Evolutionary conservation across 1,139 yeast genomes (phyloP), one percentile per base, ranked within the genome.

Genomic region (Saccharomyces hybrid): DNA sequence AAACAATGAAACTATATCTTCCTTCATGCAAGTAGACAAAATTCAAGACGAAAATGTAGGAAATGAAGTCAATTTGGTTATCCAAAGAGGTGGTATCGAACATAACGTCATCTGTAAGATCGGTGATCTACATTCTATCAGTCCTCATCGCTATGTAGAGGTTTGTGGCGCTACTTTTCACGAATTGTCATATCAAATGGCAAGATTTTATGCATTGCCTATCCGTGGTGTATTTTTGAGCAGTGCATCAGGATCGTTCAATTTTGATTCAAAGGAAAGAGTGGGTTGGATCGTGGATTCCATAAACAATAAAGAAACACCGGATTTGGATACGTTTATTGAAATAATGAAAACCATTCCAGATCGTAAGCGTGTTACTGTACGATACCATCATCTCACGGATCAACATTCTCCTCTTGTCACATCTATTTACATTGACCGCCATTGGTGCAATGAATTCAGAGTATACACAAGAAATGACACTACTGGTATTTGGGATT

Each of bases 131-230:
- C 96, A 90, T 68, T 74, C 78, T 7, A 87, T 90, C 47, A 86
- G 96, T 0, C 97, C 97, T 44, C 81, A 81, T 63, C 76, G 88
- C 60, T 89, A 81, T 66, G 85, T 90, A 2, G 88, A 85, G 57
- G 93, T 86, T 7, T 85, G 88, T 49, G 97, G 97, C 52, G 96
- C 95, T 0, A 79, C 88, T 0, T 88, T 90, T 72, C 90, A 90
- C 67, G 83, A 87, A 53, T 73, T 90, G 59, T 86, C 95, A 49
- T 91, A 90, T 68, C 97, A 90, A 70, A 77, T 89, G 71, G 97
- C 97, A 2, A 79, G 96, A 65, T 78, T 84, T 53, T 88, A 83
- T 66, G 88, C 95, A 50, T 79, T 89, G 47, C 95, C 96, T 0
- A 91, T 87, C 4, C 79, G 75, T 60, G 97, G 97, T 42, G 96